A percentile compares a stretch with the other conserved stretches of the same genome.
These are phyloP conservation scores for Noccaea caerulescens DNA, from an alignment of 345 rosid species.

Conservation along the genomic window DNA sequence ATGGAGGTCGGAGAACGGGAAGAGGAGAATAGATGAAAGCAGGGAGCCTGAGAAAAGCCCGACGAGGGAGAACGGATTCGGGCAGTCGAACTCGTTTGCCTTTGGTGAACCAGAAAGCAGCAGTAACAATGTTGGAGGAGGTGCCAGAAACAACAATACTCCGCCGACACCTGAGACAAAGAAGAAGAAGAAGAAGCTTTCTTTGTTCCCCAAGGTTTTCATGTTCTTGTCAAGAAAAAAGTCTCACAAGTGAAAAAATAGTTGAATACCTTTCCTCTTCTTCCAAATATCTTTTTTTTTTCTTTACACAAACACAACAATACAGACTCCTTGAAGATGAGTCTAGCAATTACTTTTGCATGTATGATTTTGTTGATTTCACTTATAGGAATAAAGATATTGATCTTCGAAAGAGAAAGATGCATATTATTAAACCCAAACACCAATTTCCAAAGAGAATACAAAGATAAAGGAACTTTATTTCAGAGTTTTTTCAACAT, in stretches of 20 bases:
- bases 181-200: constrained; percentile 64
- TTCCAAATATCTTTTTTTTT: not conserved
- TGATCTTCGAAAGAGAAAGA: constrained; percentile 7
- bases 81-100: constrained; percentile 32
- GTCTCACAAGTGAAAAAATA: constrained; percentile 43
- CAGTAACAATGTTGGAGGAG: constrained; percentile 27
- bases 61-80: constrained; percentile 28
- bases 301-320: constrained; percentile 29
- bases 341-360: constrained; percentile 3
- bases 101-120: constrained; percentile 41
- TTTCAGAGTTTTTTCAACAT: constrained; percentile 27
- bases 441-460: constrained; percentile 19
- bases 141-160: not conserved
- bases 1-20: constrained; percentile 90
- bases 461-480: constrained; percentile 30
- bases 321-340: constrained; percentile 41
- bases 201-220: constrained; percentile 69
- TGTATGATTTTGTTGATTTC: constrained; percentile 18
- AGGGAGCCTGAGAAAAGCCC: constrained; percentile 49
- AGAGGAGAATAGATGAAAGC: constrained; percentile 57
- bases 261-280: not conserved
- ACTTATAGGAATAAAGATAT: constrained; percentile 29
- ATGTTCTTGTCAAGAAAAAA: constrained; percentile 71
- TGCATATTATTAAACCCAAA: constrained; percentile 27
- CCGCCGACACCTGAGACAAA: constrained; percentile 48